Evolutionary conservation across 208 protist species (phyloP).

Genomic region (Herpetomonas muscarum): DNA sequence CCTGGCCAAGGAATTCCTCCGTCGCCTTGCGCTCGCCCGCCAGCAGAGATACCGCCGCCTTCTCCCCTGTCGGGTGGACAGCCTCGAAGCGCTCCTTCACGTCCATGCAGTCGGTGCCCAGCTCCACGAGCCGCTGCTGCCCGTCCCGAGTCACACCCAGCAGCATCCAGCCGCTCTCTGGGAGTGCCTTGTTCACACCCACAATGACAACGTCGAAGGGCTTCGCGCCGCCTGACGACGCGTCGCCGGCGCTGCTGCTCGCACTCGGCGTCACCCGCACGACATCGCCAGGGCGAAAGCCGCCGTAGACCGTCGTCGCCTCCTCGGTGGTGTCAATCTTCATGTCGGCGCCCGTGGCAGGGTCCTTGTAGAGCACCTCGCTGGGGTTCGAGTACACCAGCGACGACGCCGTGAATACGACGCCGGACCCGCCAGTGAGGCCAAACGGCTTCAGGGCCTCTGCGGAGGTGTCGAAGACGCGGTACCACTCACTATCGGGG

Average conservation of each 20-base stretch:
- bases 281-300: slow-evolving; percentile 60
- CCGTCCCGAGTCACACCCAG: slow-evolving; percentile 46
- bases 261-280: slow-evolving; percentile 25
- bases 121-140: slow-evolving; percentile 43
- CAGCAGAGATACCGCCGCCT: slow-evolving; percentile 28
- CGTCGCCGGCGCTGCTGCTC: slow-evolving; percentile 10
- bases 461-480: slow-evolving; percentile 55
- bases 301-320: slow-evolving; percentile 59
- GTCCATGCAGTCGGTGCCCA: slow-evolving; percentile 60
- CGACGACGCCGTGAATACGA: slow-evolving; percentile 35
- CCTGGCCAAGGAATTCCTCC: slow-evolving; percentile 74
- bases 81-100: slow-evolving; percentile 43
- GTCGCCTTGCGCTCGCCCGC: slow-evolving; percentile 40
- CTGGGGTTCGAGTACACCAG: slow-evolving; percentile 33
- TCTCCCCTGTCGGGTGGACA: slow-evolving; percentile 23
- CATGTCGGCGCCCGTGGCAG: slow-evolving; percentile 25
- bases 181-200: slow-evolving; percentile 50
- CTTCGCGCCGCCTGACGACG: neutral
- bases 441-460: slow-evolving; percentile 55
- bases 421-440: slow-evolving; percentile 32
- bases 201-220: slow-evolving; percentile 58
- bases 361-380: slow-evolving; percentile 56
- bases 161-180: slow-evolving; percentile 54
- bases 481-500: slow-evolving; percentile 72
- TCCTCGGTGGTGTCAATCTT: slow-evolving; percentile 58